Evolutionary conservation across 352 stramenopile species (phyloP).

Genomic region (Pythium utonaiense): DNA sequence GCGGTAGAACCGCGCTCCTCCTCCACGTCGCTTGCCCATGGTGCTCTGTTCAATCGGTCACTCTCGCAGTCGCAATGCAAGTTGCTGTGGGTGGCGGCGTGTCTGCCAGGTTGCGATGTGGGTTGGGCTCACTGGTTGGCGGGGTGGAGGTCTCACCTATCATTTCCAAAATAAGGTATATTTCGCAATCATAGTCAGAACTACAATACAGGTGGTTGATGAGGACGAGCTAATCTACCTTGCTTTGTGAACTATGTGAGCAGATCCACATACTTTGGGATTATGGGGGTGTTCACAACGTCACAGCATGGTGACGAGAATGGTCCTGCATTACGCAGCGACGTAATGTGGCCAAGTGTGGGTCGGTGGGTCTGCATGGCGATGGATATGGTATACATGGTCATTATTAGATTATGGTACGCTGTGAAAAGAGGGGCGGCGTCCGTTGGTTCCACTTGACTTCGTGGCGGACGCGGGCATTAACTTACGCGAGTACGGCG

Average conservation of each 20-base stretch:
- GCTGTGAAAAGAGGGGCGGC: background rate
- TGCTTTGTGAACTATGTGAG: background rate
- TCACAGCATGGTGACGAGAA: background rate
- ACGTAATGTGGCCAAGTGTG: no score
- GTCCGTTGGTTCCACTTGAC: background rate
- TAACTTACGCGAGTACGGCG: slow-evolving; percentile 63
- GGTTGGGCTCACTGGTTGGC: slow-evolving; percentile 16
- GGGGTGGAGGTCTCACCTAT: background rate
- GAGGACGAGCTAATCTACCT: background rate
- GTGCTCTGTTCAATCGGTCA: slow-evolving; percentile 29
- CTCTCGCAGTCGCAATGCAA: slow-evolving; percentile 26
- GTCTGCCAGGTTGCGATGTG: background rate
- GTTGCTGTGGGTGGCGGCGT: background rate
- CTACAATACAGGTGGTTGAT: background rate
- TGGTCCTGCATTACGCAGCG: no score
- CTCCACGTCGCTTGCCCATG: slow-evolving; percentile 42
- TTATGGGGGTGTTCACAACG: background rate
- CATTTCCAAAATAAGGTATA: slow-evolving; percentile 15
- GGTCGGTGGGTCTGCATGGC: no score
- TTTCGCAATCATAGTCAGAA: background rate
- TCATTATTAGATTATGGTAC: background rate
- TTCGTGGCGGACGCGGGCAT: background rate
- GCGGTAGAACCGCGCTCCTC: slow-evolving; percentile 28
- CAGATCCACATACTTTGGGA: background rate
- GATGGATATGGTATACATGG: background rate